phyloP scores from a whole-genome alignment of 225 moss, liverwort and hornwort genomes.

The Sphagnum tenellum region DNA sequence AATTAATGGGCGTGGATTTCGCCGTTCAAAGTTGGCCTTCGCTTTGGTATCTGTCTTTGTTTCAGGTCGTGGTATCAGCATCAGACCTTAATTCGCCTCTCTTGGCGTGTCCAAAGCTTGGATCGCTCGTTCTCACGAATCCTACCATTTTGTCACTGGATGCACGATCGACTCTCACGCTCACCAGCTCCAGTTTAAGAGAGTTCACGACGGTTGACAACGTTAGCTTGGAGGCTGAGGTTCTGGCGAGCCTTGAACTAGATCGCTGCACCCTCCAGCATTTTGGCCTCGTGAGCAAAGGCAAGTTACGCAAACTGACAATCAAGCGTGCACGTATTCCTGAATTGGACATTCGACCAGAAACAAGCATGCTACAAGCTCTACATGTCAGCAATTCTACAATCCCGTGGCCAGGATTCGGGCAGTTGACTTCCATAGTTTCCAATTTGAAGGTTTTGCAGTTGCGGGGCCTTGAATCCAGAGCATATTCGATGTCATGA shows the following conservation, averaged over 20 bases:
- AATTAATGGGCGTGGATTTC: constrained; percentile 13
- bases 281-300: constrained; percentile 54
- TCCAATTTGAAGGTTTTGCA: constrained; percentile 52
- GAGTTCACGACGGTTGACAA: constrained; percentile 29
- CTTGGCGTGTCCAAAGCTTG: constrained; percentile 63
- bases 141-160: constrained; percentile 20
- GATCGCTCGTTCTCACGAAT: constrained; percentile 39
- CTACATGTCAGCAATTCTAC: constrained; percentile 54
- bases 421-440: constrained; percentile 44
- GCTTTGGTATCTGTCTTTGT: constrained; percentile 49
- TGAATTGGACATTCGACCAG: constrained; percentile 40
- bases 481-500: constrained; percentile 42
- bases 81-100: constrained; percentile 53
- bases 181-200: constrained; percentile 47
- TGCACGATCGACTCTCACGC: constrained; percentile 23
- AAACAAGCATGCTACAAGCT: constrained; percentile 42
- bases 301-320: constrained; percentile 45
- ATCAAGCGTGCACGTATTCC: constrained; percentile 34
- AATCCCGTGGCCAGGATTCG: constrained; percentile 49
- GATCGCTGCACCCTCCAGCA: constrained; percentile 39
- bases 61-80: constrained; percentile 45
- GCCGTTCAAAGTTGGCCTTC: constrained; percentile 43
- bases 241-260: constrained; percentile 41
- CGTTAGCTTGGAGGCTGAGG: constrained; percentile 48
- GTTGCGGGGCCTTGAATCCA: constrained; percentile 44